Evolutionary conservation across 2,329 filamentous ascomycete species (phyloP), one percentile per base, ranked within the genome.

Genomic region (Diaporthe eres): DNA sequence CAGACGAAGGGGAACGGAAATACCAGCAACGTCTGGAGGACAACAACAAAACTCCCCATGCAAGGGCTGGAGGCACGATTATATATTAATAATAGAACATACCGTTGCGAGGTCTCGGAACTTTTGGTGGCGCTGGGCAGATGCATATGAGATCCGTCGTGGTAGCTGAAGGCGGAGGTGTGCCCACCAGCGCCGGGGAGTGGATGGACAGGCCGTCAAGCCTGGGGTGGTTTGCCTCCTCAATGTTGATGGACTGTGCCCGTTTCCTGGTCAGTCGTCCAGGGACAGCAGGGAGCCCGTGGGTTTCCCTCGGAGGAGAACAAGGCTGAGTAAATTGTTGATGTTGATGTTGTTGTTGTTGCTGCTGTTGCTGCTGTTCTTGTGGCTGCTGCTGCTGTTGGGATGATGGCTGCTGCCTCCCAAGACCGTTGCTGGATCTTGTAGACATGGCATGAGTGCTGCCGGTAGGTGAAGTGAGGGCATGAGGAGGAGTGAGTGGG

Each of bases 71-170:
- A 74, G 55, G 72, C 57, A n/a, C 60, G 57, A 65, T 70, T 55
- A 51, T 68, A 72, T 39, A 72, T 77, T 60, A 71, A 71, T 49
- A 73, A 76, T 47, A 71, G 75, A 58, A 85, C 89, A 84, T 84
- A 92, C 90, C 89, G 80, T 92, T 92, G 63, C 90, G 85, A 73
- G 90, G 90, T 74, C 90, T 85, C 4, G 90, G 90, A 63, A 91
- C 88, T 80, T 91, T 91, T 6, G 89, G 89, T 25, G 87, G 86
- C 60, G 88, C 88, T 17, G 88, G 87, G 79, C 90, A 92, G 77
- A 91, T 85, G 82, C 90, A 92, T 47, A 91, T 88, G 63, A 86
- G 80, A 63, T 89, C 88, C 71, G 84, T 80, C 47, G 81, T 77
- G n/a, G 78, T 79, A 58, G 72, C 79, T 70, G 74, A 72, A 61